Evolutionary conservation across 2,329 filamentous ascomycete species (phyloP).

Genomic region (Verticillium klebahnii): DNA sequence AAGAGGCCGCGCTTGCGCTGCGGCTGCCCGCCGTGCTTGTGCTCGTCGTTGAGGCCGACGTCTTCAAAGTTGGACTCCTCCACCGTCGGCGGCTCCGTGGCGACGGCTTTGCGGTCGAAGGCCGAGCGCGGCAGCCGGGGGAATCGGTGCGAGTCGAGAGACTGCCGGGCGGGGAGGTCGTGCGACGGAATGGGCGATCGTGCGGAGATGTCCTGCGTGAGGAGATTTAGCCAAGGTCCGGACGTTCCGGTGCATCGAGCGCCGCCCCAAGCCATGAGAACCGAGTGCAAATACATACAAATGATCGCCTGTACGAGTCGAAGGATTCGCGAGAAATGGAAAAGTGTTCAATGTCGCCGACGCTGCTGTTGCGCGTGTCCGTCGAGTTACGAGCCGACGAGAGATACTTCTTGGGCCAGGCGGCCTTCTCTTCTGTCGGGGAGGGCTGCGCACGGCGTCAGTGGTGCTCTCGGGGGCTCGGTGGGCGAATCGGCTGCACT

Average conservation of each 20-base stretch:
- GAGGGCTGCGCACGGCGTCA: conserved; percentile 60
- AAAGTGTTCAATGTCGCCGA: conserved; percentile 86
- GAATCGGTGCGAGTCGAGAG: conserved; percentile 70
- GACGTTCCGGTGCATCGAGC: neutral
- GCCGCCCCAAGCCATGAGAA: neutral
- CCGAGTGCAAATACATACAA: conserved; percentile 56
- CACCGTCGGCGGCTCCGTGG: conserved; percentile 57
- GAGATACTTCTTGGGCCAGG: conserved; percentile 62
- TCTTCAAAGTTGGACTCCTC: conserved; percentile 81
- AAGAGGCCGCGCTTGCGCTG: conserved; percentile 67
- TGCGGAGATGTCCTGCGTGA: conserved; percentile 76
- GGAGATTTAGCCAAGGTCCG: neutral
- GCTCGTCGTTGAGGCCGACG: conserved; percentile 74
- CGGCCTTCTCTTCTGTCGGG: conserved; percentile 75
- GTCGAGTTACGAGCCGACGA: conserved; percentile 45
- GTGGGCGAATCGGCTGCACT: conserved; percentile 23
- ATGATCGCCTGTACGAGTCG: conserved; percentile 92
- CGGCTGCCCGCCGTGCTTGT: conserved; percentile 16
- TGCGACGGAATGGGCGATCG: conserved; percentile 66
- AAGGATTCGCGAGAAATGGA: conserved; percentile 95
- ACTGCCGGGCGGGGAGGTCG: conserved; percentile 65
- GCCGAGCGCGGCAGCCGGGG: conserved; percentile 59
- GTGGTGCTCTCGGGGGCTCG: conserved; percentile 11
- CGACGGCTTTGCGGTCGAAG: conserved; percentile 52
- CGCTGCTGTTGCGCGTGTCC: conserved; percentile 51